A percentile compares a stretch with the other conserved stretches of the same genome.
These are phyloP conservation scores for Pseudomonodictys pantanalensis DNA, from an alignment of 495 filamentous ascomycete genomes.

Conservation along the genomic window DNA sequence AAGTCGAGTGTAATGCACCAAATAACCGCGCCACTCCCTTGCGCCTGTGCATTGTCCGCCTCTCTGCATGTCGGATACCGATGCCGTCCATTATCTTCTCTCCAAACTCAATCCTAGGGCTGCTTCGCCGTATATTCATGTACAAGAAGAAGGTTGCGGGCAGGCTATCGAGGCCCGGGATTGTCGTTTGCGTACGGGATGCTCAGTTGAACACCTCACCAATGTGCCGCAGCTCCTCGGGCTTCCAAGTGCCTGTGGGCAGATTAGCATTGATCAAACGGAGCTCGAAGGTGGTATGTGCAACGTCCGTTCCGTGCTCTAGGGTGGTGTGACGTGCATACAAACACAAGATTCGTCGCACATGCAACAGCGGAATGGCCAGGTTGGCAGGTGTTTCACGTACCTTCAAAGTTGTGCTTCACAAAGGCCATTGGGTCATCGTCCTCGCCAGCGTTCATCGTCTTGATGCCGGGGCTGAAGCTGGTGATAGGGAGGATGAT, in stretches of 20 bases:
- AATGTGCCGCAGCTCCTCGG: constrained; percentile 60
- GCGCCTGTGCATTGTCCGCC: background rate
- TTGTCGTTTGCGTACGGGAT: background rate
- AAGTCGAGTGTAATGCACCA: background rate
- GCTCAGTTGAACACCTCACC: constrained; percentile 32
- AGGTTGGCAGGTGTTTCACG: constrained; percentile 33
- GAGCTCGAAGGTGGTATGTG: constrained; percentile 20
- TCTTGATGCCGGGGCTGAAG: constrained; percentile 90
- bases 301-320: constrained; percentile 1
- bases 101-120: too few species aligned
- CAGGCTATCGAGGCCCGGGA: background rate
- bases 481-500: constrained; percentile 92
- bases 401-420: constrained; percentile 95
- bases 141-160: background rate
- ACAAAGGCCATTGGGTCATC: constrained; percentile 98
- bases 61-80: background rate
- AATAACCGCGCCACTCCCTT: background rate
- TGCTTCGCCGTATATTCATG: too few species aligned
- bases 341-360: background rate
- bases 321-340: background rate
- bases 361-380: constrained; percentile 2
- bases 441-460: constrained; percentile 87
- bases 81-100: background rate
- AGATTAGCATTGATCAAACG: constrained; percentile 9
- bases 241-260: constrained; percentile 73